A percentile compares a stretch with the other conserved stretches of the same genome.
phyloP scores from a whole-genome alignment of 208 protist genomes.

The Strigomonas galati region DNA sequence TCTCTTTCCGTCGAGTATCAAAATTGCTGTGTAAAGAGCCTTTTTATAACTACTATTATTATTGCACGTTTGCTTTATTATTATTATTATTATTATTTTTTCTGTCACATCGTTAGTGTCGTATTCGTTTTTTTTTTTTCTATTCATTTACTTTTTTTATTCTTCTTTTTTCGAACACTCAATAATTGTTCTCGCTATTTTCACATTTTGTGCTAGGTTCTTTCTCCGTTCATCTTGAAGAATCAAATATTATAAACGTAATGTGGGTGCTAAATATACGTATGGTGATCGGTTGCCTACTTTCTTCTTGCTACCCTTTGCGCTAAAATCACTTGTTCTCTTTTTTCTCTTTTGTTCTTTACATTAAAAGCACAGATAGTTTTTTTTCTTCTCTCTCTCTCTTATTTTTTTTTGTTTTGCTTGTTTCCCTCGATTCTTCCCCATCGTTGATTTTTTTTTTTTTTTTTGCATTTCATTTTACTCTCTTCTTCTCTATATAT shows the following conservation, averaged over 20 bases:
- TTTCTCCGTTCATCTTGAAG: too few relatives aligned
- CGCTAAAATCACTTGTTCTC: background rate
- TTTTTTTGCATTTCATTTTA: background rate
- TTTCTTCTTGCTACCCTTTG: background rate
- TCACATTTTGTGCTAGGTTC: too few relatives aligned
- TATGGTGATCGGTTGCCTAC: too few relatives aligned
- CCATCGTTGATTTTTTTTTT: background rate
- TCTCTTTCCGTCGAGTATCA: background rate
- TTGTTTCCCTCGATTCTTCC: background rate
- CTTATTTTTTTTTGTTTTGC: background rate
- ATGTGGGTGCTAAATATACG: too few relatives aligned
- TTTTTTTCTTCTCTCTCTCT: background rate
- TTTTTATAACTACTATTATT: constrained; percentile 2
- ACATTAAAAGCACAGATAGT: background rate
- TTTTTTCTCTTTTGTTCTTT: background rate
- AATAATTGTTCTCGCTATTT: background rate
- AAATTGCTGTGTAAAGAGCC: background rate
- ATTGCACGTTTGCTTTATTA: background rate
- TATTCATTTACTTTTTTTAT: background rate
- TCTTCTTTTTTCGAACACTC: constrained; percentile 1
- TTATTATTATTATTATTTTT: background rate
- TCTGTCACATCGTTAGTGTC: background rate
- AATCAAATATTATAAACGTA: too few relatives aligned
- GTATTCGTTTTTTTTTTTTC: constrained; percentile 9
- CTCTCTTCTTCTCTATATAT: background rate